Evolutionary conservation across 192 early-diverging fungal species (phyloP).

Genomic region (Glomus cerebriforme): DNA sequence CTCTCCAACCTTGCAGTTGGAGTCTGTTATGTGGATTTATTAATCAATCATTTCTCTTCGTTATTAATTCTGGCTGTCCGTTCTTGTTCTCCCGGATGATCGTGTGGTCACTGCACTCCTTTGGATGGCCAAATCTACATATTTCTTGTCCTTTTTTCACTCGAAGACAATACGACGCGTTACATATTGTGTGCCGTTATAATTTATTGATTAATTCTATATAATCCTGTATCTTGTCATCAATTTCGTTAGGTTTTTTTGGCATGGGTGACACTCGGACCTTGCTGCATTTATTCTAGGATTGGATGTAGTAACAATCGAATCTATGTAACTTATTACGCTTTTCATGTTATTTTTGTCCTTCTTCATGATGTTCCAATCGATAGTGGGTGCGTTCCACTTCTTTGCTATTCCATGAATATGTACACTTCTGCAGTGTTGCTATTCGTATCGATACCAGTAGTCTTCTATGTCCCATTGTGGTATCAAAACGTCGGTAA

Average conservation of each 20-base stretch:
- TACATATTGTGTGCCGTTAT: neutral
- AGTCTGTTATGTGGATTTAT: slow-evolving; percentile 5
- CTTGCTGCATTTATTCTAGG: neutral
- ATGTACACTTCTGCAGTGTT: neutral
- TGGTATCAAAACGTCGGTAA: slow-evolving; percentile 35
- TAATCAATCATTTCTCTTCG: neutral
- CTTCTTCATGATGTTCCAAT: neutral
- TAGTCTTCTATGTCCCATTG: too few relatives aligned
- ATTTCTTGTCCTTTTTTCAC: neutral
- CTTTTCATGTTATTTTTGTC: neutral
- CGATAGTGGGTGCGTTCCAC: neutral
- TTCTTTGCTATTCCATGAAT: neutral
- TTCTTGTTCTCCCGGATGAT: neutral
- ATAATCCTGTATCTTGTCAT: neutral
- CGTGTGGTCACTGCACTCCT: neutral
- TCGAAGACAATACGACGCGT: neutral
- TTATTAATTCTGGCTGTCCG: neutral
- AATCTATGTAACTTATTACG: neutral
- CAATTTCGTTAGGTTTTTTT: neutral
- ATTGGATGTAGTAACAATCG: neutral
- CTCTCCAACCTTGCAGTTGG: too few relatives aligned
- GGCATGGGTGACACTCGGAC: neutral
- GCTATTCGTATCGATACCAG: neutral
- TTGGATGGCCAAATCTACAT: neutral
- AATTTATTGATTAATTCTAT: neutral